Evolutionary conservation across 495 filamentous ascomycete species (phyloP).

Genomic region (Hypoxylon rickii): DNA sequence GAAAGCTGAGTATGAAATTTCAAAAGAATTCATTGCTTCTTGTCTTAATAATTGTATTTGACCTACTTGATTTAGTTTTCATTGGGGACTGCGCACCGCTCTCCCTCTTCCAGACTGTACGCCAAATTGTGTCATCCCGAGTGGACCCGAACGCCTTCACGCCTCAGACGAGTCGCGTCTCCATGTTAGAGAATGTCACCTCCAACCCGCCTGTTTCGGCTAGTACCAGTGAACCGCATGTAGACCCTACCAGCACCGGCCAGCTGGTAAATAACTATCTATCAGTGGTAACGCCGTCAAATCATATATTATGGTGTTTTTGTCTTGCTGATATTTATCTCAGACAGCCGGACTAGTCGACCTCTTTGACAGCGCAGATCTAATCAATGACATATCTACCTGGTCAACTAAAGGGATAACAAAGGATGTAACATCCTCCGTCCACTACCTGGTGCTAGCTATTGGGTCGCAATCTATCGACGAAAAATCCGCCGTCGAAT

Average conservation of each 20-base stretch:
- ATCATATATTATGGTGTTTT: not conserved
- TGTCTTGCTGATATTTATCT: conserved; percentile 4
- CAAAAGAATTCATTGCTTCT: not conserved
- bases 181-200: conserved; percentile 60
- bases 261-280: conserved; percentile 41
- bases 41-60: not conserved
- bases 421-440: conserved; percentile 54
- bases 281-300: conserved; percentile 31
- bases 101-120: conserved; percentile 69
- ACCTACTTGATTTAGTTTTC: conserved; percentile 47
- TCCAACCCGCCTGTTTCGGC: conserved; percentile 19
- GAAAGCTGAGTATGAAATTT: conserved; percentile 53
- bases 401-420: conserved; percentile 34
- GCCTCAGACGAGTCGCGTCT: conserved; percentile 65
- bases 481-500: conserved; percentile 52
- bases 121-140: conserved; percentile 66
- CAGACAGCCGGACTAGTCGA: conserved; percentile 47
- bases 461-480: conserved; percentile 63
- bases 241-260: conserved; percentile 19
- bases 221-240: conserved; percentile 21
- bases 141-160: conserved; percentile 67
- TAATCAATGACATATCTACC: conserved; percentile 34
- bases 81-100: conserved; percentile 72
- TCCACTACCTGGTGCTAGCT: conserved; percentile 63
- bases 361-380: conserved; percentile 42